These are phyloP conservation scores for Erythrophleum fordii DNA, from an alignment of 306 rosid species.

Conservation along the genomic window DNA sequence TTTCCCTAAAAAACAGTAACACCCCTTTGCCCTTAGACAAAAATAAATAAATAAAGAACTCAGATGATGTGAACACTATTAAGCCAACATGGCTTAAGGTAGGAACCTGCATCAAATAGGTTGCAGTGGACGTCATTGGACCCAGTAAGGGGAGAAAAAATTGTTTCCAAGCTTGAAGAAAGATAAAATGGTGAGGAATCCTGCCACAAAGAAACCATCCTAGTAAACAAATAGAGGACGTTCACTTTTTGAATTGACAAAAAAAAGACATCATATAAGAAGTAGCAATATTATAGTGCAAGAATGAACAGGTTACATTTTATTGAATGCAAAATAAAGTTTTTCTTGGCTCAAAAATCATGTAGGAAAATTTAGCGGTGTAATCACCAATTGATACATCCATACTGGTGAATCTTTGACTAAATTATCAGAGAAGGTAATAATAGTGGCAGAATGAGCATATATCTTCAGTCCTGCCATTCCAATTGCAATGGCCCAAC, in stretches of 20 bases:
- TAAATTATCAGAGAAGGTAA: background rate
- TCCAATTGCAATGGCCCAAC: conserved; percentile 3
- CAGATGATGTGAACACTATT: background rate
- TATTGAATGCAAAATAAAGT: too few relatives aligned
- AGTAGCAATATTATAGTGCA: background rate
- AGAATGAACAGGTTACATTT: too few relatives aligned
- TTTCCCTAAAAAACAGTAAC: too few relatives aligned
- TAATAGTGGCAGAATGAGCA: conserved; percentile 3
- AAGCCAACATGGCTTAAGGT: background rate
- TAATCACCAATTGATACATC: background rate
- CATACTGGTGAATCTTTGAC: background rate
- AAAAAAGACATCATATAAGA: background rate
- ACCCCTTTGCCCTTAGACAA: background rate
- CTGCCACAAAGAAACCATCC: conserved; percentile 37
- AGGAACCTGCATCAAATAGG: conserved; percentile 33
- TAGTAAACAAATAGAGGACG: background rate
- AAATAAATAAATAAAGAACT: background rate
- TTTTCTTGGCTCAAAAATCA: background rate
- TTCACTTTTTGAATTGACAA: background rate
- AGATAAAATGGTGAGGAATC: conserved; percentile 23
- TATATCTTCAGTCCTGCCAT: background rate
- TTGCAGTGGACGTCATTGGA: conserved; percentile 5
- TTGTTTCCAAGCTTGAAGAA: conserved; percentile 15
- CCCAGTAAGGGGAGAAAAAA: background rate
- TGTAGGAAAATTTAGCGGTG: background rate